Percentiles rank a stretch among this genome's conserved stretches.
phyloP scores from a whole-genome alignment of 257 asterid genomes.

The Solanum neorickii region DNA sequence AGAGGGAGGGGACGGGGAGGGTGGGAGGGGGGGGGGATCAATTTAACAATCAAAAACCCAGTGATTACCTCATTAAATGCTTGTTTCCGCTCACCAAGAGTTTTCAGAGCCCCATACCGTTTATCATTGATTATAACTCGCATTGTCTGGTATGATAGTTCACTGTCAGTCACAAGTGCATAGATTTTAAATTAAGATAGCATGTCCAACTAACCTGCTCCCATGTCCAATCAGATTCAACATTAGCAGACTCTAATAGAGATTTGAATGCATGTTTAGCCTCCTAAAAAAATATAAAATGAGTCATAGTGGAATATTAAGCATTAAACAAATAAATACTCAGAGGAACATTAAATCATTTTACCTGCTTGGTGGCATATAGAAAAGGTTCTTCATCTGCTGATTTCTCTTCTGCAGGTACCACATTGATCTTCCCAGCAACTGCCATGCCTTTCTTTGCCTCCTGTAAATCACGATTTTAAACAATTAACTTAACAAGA shows the following conservation, averaged over 20 bases:
- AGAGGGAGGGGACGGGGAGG: not conserved
- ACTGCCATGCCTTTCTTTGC: constrained; percentile 43
- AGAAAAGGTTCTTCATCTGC: constrained; percentile 52
- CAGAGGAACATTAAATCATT: constrained; percentile 7
- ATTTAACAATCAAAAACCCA: not conserved
- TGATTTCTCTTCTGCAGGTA: constrained; percentile 52
- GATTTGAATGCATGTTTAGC: constrained; percentile 92
- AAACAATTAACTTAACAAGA: not conserved
- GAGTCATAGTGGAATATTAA: not conserved
- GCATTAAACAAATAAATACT: not conserved
- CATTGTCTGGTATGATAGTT: constrained; percentile 61
- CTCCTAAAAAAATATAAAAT: constrained; percentile 40
- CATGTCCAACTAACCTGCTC: constrained; percentile 62
- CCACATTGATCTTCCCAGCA: constrained; percentile 40
- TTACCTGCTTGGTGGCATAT: constrained; percentile 88
- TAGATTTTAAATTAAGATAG: not conserved
- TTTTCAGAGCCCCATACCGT: constrained; percentile 85
- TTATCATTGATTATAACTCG: constrained; percentile 85
- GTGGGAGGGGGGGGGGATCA: not conserved
- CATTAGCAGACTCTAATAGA: constrained; percentile 77
- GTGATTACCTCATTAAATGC: constrained; percentile 85
- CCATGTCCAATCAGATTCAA: constrained; percentile 91
- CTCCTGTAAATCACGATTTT: constrained; percentile 26
- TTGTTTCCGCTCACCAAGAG: constrained; percentile 96
- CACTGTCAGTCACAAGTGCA: not conserved